Base-by-base conservation (phyloP, 116 monocot species). In the Zostera marina region DNA sequence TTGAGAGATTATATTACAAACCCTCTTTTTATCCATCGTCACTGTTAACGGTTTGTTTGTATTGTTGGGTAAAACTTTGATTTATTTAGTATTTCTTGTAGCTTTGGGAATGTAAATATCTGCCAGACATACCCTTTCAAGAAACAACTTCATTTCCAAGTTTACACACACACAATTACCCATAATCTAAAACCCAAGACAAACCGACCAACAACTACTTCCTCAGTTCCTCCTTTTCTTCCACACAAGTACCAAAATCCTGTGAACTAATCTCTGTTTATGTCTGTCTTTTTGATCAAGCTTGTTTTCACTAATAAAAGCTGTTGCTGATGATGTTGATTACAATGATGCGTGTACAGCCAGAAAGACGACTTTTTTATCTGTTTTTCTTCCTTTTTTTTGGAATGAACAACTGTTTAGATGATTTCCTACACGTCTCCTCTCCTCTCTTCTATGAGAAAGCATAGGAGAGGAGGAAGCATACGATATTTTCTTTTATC, bases 331-430 rank as follows among this genome's bases (percentile, higher is more conserved):
- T n/a, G n/a, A n/a, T n/a, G n/a, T n/a, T n/a, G n/a, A n/a, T n/a
- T n/a, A n/a, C n/a, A n/a, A n/a, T n/a, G n/a, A n/a, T n/a, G n/a
- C n/a, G n/a, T n/a, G n/a, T n/a, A n/a, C n/a, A n/a, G n/a, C n/a
- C n/a, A n/a, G n/a, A n/a, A n/a, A 12, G 22, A 12, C 6, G 54
- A 22, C 21, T 22, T 23, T 54, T 54, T 54, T 54, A 24, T 23
- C n/a, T n/a, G n/a, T n/a, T n/a, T n/a, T n/a, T 11, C 25, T 23
- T 10, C 6, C 10, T 23, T 23, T 25, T 54, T 54, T 54, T 13
- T 54, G 54, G 54, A 24, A 54, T 25, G 12, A 23, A 23, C 53
- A 9, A 54, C 54, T 54, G 54, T 54, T 25, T 54, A 13, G 11
- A 54, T 54, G 54, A 22, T 24, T 46, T 54, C 54, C 24, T 54